Percentiles rank a stretch among this genome's conserved stretches.
Evolutionary conservation across 2,329 filamentous ascomycete genomes (phyloP).

Genomic region (Alternaria alternata): DNA sequence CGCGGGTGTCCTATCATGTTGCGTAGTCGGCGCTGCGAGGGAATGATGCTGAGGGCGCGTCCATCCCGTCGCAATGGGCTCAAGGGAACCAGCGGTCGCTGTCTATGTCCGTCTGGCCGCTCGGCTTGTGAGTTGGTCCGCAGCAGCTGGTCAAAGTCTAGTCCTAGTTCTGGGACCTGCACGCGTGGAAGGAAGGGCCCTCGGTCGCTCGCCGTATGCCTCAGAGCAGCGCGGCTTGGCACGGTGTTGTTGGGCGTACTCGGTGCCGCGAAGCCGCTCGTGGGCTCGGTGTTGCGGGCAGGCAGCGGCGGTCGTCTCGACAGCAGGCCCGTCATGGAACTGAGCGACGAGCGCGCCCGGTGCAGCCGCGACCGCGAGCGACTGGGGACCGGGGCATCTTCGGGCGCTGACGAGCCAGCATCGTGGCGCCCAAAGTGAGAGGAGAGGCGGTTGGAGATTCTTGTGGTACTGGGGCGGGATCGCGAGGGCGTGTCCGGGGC

Average conservation of each 20-base stretch:
- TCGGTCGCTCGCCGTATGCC: constrained; percentile 36
- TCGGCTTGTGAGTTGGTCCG: constrained; percentile 27
- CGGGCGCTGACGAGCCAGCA: constrained; percentile 41
- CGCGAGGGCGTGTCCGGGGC: constrained; percentile 24
- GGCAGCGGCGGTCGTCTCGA: constrained; percentile 37
- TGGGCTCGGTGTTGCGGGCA: constrained; percentile 26
- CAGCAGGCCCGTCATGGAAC: constrained; percentile 44
- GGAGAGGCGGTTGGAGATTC: constrained; percentile 42
- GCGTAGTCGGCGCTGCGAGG: constrained; percentile 49
- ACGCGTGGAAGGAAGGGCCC: constrained; percentile 45
- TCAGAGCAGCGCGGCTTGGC: constrained; percentile 28
- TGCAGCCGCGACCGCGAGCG: constrained; percentile 45
- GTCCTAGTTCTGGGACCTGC: constrained; percentile 48
- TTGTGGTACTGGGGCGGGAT: constrained; percentile 34
- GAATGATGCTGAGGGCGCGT: constrained; percentile 47
- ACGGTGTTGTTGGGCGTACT: constrained; percentile 27
- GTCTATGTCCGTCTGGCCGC: constrained; percentile 25
- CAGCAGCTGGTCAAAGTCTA: constrained; percentile 49
- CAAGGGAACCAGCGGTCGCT: constrained; percentile 27
- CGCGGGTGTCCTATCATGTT: constrained; percentile 56
- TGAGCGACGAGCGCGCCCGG: constrained; percentile 49
- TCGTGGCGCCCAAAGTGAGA: constrained; percentile 40
- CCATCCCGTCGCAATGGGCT: constrained; percentile 40
- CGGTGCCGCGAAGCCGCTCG: constrained; percentile 22
- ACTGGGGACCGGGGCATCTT: constrained; percentile 16